A percentile compares a stretch with the other conserved stretches of the same genome.
Evolutionary conservation across 2,329 filamentous ascomycete genomes (phyloP).

Genomic region (Seiridium cupressi): DNA sequence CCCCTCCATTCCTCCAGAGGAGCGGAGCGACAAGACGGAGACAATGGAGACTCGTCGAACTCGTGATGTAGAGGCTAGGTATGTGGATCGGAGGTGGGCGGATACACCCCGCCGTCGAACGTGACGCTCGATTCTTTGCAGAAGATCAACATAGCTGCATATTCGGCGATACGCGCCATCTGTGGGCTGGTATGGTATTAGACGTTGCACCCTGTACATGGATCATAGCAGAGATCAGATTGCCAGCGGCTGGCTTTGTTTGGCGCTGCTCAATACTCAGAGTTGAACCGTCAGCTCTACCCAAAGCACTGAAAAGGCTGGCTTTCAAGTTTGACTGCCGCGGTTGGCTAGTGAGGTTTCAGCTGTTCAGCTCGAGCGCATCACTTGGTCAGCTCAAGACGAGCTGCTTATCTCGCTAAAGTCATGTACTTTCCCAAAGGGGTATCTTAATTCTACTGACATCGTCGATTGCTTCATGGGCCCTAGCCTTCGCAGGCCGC

Average conservation of each 20-base stretch:
- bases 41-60: too few relatives aligned
- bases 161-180: not conserved
- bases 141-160: not conserved
- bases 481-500: not conserved
- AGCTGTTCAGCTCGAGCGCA: not conserved
- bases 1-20: not conserved
- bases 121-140: conserved; percentile 2
- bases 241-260: too few relatives aligned
- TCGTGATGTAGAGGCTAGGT: not conserved
- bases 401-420: not conserved
- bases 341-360: not conserved
- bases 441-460: not conserved
- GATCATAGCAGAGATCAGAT: too few relatives aligned
- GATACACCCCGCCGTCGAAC: not conserved
- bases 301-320: too few relatives aligned
- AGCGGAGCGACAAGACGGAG: not conserved
- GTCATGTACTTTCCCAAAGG: not conserved
- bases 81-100: not conserved
- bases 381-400: not conserved
- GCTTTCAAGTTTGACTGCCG: too few relatives aligned
- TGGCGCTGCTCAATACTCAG: too few relatives aligned
- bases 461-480: not conserved
- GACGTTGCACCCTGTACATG: too few relatives aligned
- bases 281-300: too few relatives aligned
- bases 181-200: too few relatives aligned